Percentiles rank a stretch among this genome's conserved stretches.
Conservation (phyloP, 2,329 filamentous ascomycete species). For the Trichoderma sp. region DNA sequence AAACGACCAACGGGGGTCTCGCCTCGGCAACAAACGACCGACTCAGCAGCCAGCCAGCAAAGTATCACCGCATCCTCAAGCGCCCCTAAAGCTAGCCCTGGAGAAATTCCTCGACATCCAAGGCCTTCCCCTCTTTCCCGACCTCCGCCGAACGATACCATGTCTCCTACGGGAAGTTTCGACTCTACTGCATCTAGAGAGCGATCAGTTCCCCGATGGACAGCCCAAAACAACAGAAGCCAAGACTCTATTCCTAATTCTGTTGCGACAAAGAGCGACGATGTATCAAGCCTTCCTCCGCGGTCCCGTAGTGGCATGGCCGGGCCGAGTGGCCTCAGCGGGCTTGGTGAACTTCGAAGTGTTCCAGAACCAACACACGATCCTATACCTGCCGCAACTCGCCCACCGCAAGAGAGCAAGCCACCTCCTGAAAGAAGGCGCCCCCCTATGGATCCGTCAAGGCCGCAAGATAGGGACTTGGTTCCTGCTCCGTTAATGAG, state of each 20-base stretch:
- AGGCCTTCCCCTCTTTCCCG: conserved; percentile 38
- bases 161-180: conserved; percentile 57
- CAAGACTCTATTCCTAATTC: conserved; percentile 61
- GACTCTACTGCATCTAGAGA: conserved; percentile 51
- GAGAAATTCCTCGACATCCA: conserved; percentile 38
- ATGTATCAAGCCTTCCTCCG: conserved; percentile 54
- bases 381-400: conserved; percentile 20
- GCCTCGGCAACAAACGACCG: conserved; percentile 36
- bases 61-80: conserved; percentile 28
- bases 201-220: conserved; percentile 50
- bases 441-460: conserved; percentile 66
- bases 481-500: conserved; percentile 64
- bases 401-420: conserved; percentile 45
- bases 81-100: conserved; percentile 31
- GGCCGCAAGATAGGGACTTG: conserved; percentile 58
- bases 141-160: conserved; percentile 46
- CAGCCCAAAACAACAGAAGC: conserved; percentile 57
- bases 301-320: conserved; percentile 57
- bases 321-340: conserved; percentile 45
- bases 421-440: conserved; percentile 65
- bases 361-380: conserved; percentile 31
- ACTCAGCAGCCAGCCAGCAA: conserved; percentile 35
- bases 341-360: conserved; percentile 40
- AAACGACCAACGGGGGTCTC: conserved; percentile 43
- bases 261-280: conserved; percentile 53